Base-by-base conservation (phyloP, 2,329 filamentous ascomycete genomes). In the Stachybotrys chlorohalonatus region DNA sequence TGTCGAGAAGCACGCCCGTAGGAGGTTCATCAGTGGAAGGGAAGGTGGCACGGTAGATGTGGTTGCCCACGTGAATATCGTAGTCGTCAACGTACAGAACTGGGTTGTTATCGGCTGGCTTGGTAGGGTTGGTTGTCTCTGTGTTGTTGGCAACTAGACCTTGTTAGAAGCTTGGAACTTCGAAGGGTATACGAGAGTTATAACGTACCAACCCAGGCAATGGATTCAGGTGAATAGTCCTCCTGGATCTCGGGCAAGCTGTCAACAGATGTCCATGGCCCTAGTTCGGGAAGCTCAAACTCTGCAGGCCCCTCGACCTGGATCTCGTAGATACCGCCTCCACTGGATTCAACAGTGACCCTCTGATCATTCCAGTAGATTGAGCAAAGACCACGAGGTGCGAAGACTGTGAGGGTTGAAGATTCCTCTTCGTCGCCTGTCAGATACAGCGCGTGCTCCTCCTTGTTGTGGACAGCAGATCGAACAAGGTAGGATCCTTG, bases 21-120 rank as follows among this genome's bases (percentile, higher is more conserved):
- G 71, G 72, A 0, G 67, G 59, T 8, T 64, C 68, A 2, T 66
- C 64, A 0, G 65, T 70, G 1, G 58, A 71, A 57, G 69, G 61
- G 62, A 83, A 83, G 2, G 74, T 76, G 0, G 77, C 79, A 6
- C 78, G 75, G 56, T 80, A 83, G 49, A 83, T 66, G 55, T 80
- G 78, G 50, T 74, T 77, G 2, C 80, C 80, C 1, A 73, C 70
- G 54, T 83, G 77, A 56, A 79, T 75, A 1, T 74, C 75, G 61
- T 83, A 83, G 57, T 84, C 80, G 39, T 78, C 79, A 1, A 79
- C 77, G 57, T 80, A 83, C 1, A 84, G 70, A 0, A 82, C 76
- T 0, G 81, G 80, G 36, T 81, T 73, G 7, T 77, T 80, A 9
- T 65, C 60, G 2, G 76, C 71, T 0, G 80, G 80, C 13, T 70